Evolutionary conservation across 192 early-diverging fungal genomes (phyloP).

Genomic region (Rhizophagus prolifer): DNA sequence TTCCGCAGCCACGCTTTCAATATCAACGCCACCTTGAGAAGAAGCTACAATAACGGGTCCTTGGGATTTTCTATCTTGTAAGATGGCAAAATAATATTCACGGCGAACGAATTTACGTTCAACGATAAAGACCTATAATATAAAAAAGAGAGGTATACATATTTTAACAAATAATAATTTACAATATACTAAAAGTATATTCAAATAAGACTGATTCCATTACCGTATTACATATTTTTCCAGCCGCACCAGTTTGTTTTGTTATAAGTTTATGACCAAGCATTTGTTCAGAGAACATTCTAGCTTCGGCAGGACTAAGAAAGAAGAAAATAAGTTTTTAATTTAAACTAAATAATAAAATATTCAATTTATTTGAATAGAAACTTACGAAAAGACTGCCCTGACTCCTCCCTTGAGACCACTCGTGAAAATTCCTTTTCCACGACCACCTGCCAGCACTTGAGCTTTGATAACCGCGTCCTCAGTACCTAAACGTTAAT

Average conservation of each 20-base stretch:
- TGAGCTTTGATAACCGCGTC: slow-evolving; percentile 80
- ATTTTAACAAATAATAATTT: not conserved
- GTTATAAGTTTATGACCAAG: slow-evolving; percentile 96
- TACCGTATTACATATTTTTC: slow-evolving; percentile 90
- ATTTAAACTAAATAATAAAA: slow-evolving; percentile 21
- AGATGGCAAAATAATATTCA: slow-evolving; percentile 99
- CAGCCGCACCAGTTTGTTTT: slow-evolving; percentile 96
- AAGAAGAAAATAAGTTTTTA: not conserved
- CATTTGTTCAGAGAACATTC: slow-evolving; percentile 91
- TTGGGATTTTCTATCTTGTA: slow-evolving; percentile 93
- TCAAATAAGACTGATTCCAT: not conserved
- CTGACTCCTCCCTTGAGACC: slow-evolving; percentile 97
- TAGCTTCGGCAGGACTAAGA: slow-evolving; percentile 80
- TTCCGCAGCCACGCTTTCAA: slow-evolving; percentile 93
- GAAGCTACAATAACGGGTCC: slow-evolving; percentile 97
- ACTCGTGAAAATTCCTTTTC: slow-evolving; percentile 95
- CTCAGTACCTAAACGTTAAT: slow-evolving; percentile 47
- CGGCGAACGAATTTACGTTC: slow-evolving; percentile 96
- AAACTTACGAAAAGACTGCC: slow-evolving; percentile 82
- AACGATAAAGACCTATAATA: slow-evolving; percentile 78
- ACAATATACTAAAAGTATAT: not conserved
- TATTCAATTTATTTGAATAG: not conserved
- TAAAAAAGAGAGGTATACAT: not conserved
- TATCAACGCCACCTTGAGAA: slow-evolving; percentile 97
- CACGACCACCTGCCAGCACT: slow-evolving; percentile 98